These are phyloP conservation scores for Penicillium mononematosum DNA, from an alignment of 495 filamentous ascomycete genomes.

Conservation along the genomic window DNA sequence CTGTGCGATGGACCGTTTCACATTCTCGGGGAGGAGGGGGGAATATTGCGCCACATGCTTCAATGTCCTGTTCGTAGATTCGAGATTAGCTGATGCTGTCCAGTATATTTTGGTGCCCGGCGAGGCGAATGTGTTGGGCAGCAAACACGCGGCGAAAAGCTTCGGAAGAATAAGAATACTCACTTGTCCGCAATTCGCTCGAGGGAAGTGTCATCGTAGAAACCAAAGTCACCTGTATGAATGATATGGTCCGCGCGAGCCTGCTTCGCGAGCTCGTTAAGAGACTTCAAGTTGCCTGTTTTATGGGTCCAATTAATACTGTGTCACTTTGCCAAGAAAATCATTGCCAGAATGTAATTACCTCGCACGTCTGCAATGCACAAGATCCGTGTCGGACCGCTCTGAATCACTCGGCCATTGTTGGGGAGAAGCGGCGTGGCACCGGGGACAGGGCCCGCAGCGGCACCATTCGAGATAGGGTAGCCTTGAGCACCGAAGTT, in stretches of 20 bases:
- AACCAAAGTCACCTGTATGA: constrained; percentile 98
- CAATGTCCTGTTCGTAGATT: constrained; percentile 64
- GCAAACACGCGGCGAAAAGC: constrained; percentile 2
- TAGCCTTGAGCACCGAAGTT: constrained; percentile 52
- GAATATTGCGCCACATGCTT: constrained; percentile 99
- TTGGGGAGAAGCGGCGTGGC: constrained; percentile 59
- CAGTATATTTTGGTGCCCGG: constrained; percentile 6
- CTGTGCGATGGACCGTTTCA: constrained; percentile 82
- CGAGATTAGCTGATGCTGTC: constrained; percentile 20
- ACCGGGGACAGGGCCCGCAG: constrained; percentile 49
- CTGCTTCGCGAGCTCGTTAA: constrained; percentile 93
- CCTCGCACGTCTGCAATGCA: constrained; percentile 98
- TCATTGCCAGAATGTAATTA: constrained; percentile 38
- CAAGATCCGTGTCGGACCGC: constrained; percentile 77
- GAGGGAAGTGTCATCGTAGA: constrained; percentile 94
- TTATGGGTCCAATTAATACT: constrained; percentile 25
- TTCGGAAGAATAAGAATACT: constrained; percentile 35
- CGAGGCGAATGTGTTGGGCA: constrained; percentile 16
- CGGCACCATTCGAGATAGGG: constrained; percentile 49
- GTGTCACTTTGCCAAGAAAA: neutral
- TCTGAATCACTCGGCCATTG: constrained; percentile 76
- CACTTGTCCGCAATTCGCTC: constrained; percentile 99
- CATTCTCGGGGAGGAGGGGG: constrained; percentile 79
- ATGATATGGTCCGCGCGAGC: constrained; percentile 95
- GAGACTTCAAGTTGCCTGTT: constrained; percentile 85